Conservation (phyloP, 208 protist genomes). For the Jaenimonas drosophilae region DNA sequence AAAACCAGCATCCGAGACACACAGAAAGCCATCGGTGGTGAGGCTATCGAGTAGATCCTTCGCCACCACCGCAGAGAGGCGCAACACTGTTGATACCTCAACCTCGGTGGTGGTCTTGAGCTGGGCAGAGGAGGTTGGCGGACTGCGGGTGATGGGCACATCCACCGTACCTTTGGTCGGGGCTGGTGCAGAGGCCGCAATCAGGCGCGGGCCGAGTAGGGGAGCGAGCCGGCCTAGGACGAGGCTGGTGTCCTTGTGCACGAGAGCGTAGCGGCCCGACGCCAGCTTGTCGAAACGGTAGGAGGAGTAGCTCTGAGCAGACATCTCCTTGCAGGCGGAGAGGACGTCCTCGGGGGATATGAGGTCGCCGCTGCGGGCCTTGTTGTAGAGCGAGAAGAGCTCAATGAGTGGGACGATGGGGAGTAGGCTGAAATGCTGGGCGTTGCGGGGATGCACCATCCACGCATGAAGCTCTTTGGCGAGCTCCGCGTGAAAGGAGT, state of each 20-base stretch:
- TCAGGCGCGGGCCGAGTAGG: conserved; percentile 51
- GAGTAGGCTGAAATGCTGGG: conserved; percentile 52
- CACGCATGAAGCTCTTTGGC: conserved; percentile 66
- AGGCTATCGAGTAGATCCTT: conserved; percentile 46
- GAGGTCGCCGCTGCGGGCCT: conserved; percentile 64
- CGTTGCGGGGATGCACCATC: conserved; percentile 75
- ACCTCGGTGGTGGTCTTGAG: conserved; percentile 55
- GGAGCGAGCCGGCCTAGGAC: conserved; percentile 32
- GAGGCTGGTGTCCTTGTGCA: conserved; percentile 47
- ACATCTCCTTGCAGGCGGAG: conserved; percentile 39
- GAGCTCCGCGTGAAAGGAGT: conserved; percentile 46
- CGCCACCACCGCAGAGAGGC: conserved; percentile 40
- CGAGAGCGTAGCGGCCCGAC: conserved; percentile 61
- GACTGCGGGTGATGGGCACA: not conserved
- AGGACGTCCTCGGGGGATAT: conserved; percentile 73
- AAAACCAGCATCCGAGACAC: conserved; percentile 57
- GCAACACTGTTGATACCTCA: conserved; percentile 40
- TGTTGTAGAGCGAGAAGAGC: conserved; percentile 81
- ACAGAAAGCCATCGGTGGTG: conserved; percentile 44
- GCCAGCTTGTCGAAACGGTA: conserved; percentile 53
- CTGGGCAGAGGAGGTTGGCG: conserved; percentile 4
- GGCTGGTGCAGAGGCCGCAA: not conserved
- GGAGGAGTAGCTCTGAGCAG: conserved; percentile 14
- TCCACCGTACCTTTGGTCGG: not conserved
- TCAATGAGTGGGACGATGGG: conserved; percentile 74